Base-by-base conservation (phyloP, 2,329 filamentous ascomycete species). In the Emmonsiellopsis sp. region DNA sequence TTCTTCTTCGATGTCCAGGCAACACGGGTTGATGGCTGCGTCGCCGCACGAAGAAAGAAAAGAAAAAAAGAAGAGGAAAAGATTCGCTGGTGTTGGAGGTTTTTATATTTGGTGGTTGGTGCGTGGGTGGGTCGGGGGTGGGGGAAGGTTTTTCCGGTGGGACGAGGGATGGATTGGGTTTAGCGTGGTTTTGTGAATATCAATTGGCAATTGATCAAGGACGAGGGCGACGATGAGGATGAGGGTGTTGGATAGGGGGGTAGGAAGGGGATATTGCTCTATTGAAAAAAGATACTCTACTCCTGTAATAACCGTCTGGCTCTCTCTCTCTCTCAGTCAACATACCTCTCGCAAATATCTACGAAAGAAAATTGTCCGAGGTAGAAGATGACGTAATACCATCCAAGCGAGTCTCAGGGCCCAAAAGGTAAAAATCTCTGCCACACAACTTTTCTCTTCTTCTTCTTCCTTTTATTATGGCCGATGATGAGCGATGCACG, bases 1-100 rank as follows among this genome's bases (percentile, higher is more conserved):
- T 38, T 38, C 35, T 38, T 40, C 40, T 30, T 49, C 40, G 47
- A 73, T 73, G 84, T 77, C 78, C 80, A 84, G 86, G 86, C 85
- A 90, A 90, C 85, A 87, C 83, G 85, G 85, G 82, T 76, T 78
- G 74, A 69, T 73, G 74, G 80, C 84, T 78, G 82, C 84, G 82
- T 83, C 83, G 85, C 86, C 86, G 86, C 86, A 90, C 85, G 77
- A 88, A 79, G 82, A 80, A 79, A 74, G 75, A 77, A 80, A 81
- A 73, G 67, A 71, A 65, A 73, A 73, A 74, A 70, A 71, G 67
- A 70, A 61, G 54, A 20, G 13, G 11, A 51, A 58, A 59, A 64
- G 57, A 55, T 30, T 49, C 55, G 1, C 9, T 46, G n/a, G n/a
- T 13, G 8, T 43, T 38, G 7, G 41, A 7, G 8, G 10, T 20